Evolutionary conservation across 768 basidiomycete genomes (phyloP), one percentile per base, ranked within the genome.

Genomic region (Tylopilus subfusipes): DNA sequence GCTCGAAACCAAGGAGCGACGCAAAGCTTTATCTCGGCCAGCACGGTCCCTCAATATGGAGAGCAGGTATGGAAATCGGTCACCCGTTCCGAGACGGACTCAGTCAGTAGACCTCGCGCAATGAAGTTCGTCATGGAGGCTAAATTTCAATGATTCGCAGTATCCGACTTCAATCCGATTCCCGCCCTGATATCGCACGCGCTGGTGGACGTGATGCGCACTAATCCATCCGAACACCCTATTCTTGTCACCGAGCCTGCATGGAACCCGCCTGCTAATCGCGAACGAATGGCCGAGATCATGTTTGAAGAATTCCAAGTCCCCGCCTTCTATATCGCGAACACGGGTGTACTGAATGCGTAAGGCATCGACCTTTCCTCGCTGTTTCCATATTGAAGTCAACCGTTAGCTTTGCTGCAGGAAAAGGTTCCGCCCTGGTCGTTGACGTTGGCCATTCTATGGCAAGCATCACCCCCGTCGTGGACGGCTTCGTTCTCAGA

Each of bases 281-380:
- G 96, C 55, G 93, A 98, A 75, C 82, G 88, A 51, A 90, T 98
- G 87, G 90, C 93, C 12, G 93, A 98, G 73, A 89, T 97, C 44
- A 90, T 97, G 85, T 98, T 98, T 64, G 97, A 99, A 72, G 88
- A 96, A 62, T 96, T 97, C 63, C 78, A 90, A 44, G 88, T 88
- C 8, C 96, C 97, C 10, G 97, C 95, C 3, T 94, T 96, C 73
- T 99, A 98, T 68, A 90, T 96, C 36, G 93, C 95, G 16, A 97
- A 98, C 67, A 90, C 90, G 22, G 89, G 91, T 21, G 96, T 98
- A 14, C 73, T 98, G 52, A 95, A 91, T 68, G 89, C 96, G 93
- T 98, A 71, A 63, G 65, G 24, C 84, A 72, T 36, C 22, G 33
- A 31, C 29, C 30, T 30, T 59, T 53, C 36, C 21, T 49, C 2